phyloP scores from a whole-genome alignment of 139 green algal species.

The Haematococcus lacustris region DNA sequence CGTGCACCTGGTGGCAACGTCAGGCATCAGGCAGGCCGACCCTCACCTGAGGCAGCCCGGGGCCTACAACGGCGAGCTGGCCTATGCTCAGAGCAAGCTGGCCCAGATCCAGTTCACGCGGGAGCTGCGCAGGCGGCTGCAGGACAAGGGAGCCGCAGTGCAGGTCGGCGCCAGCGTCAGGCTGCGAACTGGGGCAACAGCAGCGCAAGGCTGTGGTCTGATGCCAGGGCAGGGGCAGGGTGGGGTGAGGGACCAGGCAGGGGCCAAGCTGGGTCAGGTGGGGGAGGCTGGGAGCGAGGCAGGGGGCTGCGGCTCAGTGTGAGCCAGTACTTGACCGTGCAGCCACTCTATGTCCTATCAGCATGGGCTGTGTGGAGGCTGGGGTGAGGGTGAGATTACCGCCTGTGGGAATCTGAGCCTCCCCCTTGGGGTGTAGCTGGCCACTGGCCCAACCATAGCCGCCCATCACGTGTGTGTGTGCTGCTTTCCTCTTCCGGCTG shows the following conservation, averaged over 20 bases:
- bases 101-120: slow-evolving; percentile 52
- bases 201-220: background rate
- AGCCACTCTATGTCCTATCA: background rate
- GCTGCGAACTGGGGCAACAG: background rate
- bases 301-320: background rate
- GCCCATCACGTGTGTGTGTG: background rate
- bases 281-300: background rate
- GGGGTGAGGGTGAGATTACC: background rate
- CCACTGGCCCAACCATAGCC: no score
- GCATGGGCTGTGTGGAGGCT: background rate
- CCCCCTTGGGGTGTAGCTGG: background rate
- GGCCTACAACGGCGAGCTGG: slow-evolving; percentile 21
- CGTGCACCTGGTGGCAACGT: slow-evolving; percentile 6
- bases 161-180: background rate
- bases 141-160: background rate
- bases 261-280: no score
- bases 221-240: no score
- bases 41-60: slow-evolving; percentile 7
- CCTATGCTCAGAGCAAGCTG: slow-evolving; percentile 61
- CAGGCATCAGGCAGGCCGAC: slow-evolving; percentile 41
- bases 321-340: background rate
- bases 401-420: background rate
- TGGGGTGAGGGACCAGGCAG: no score
- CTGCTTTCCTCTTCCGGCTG: background rate
- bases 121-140: slow-evolving; percentile 35